Evolutionary conservation across 352 stramenopile species (phyloP), one percentile per base, ranked within the genome.

Genomic region (Globisporangium apiculatum): DNA sequence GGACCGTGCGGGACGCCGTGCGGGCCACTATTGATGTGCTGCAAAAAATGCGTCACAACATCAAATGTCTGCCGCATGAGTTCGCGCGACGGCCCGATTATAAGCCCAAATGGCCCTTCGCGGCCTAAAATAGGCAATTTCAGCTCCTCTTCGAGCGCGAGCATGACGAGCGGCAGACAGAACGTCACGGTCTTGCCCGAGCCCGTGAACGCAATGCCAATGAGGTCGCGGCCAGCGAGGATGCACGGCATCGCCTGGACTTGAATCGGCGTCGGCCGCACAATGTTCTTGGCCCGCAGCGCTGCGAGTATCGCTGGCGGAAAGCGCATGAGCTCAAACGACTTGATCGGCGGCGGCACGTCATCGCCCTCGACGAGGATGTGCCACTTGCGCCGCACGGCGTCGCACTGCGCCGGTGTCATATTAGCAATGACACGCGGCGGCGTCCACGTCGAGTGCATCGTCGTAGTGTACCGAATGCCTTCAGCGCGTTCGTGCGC

Each of bases 161-260:
- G 78, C 89, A 99, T 98, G 45, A 99, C 88, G 12, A 99, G 70
- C 41, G 97, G 97, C 45, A 99, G 68, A 14, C 83, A 96, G 76
- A 99, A 99, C 10, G 95, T 98, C 38, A 99, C 79, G 0, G 97
- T 99, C 73, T 99, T 99, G n/a, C 97, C 97, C 1, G 81, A 97
- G 5, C 97, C 97, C 4, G 97, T 99, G 71, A 99, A 99, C 8
- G 97, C 97, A 66, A 99, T 99, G 52, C 97, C 97, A 48, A 99
- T 98, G 76, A 99, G 97, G 72, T 99, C 97, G 43, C 97, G 85
- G 15, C 95, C 95, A 1, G 94, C 87, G 37, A 99, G 81, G 51
- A 98, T 98, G 40, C 98, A 98, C 18, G 97, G 95, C 17, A 99
- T 86, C 47, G 96, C 97, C 65, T 99, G 97, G 64, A 99, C 97